Percentiles rank a stretch among this genome's conserved stretches.
Conservation (phyloP, 306 rosid species). For the Begonia peltatifolia region DNA sequence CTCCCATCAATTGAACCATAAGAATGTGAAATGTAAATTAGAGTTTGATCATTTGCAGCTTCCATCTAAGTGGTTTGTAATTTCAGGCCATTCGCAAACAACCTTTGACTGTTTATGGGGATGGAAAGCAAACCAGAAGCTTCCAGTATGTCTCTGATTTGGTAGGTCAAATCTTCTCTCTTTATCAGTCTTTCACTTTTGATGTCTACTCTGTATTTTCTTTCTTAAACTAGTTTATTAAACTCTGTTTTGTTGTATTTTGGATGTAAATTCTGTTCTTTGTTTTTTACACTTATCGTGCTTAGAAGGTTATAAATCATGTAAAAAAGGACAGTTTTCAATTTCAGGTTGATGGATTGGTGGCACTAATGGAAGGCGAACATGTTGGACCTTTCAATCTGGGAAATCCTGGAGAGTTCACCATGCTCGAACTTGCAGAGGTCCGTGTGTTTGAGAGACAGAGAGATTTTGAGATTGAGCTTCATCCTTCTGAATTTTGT, state of each 20-base stretch:
- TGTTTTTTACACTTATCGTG: too few relatives aligned
- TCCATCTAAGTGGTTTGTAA: not conserved
- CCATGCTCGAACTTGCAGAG: constrained; percentile 92
- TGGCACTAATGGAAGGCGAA: constrained; percentile 77
- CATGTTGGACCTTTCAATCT: constrained; percentile 88
- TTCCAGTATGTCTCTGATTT: constrained; percentile 94
- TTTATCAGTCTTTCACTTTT: not conserved
- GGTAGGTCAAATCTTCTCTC: constrained; percentile 25
- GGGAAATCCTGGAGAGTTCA: constrained; percentile 94
- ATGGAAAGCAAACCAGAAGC: constrained; percentile 92
- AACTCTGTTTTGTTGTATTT: too few relatives aligned
- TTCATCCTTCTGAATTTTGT: not conserved
- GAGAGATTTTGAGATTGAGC: not conserved
- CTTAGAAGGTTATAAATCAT: too few relatives aligned
- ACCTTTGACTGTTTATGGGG: constrained; percentile 85
- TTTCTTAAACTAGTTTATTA: too few relatives aligned
- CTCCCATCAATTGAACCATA: too few relatives aligned
- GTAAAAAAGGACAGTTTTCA: not conserved
- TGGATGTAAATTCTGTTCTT: too few relatives aligned
- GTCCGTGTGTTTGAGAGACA: constrained; percentile 14
- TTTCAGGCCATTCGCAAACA: constrained; percentile 77
- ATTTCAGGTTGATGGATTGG: constrained; percentile 65
- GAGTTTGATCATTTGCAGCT: not conserved
- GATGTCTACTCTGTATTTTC: too few relatives aligned
- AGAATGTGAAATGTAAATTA: too few relatives aligned